Evolutionary conservation across 2,329 filamentous ascomycete genomes (phyloP).

Genomic region (Chaetomium globosum): DNA sequence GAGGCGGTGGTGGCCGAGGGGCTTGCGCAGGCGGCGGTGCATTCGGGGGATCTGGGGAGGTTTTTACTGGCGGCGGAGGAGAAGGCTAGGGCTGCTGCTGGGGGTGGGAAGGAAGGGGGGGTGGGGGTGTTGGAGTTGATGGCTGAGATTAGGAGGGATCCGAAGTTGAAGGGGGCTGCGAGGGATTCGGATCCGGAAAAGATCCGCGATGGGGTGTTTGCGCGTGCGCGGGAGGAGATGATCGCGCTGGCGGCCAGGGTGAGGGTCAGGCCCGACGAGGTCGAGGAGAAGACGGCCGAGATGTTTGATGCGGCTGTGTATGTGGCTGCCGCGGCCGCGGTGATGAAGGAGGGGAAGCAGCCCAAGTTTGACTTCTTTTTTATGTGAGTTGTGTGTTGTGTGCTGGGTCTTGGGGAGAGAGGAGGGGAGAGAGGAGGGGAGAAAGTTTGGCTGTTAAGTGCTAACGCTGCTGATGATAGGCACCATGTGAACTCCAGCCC

Average conservation of each 20-base stretch:
- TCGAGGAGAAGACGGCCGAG: conserved; percentile 58
- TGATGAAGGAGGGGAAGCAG: conserved; percentile 53
- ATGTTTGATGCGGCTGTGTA: conserved; percentile 69
- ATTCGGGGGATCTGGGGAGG: conserved; percentile 57
- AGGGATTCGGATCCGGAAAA: conserved; percentile 61
- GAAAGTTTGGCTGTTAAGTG: not conserved
- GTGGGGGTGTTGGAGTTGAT: conserved; percentile 61
- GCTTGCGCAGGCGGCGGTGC: conserved; percentile 75
- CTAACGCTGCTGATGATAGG: conserved; percentile 47
- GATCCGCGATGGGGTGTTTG: conserved; percentile 68
- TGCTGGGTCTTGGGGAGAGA: not conserved
- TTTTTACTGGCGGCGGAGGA: conserved; percentile 60
- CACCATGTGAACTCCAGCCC: conserved; percentile 72
- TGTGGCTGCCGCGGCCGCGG: conserved; percentile 57
- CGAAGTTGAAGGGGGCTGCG: conserved; percentile 59
- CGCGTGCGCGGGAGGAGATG: conserved; percentile 65
- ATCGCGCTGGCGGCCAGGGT: conserved; percentile 62
- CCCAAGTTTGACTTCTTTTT: conserved; percentile 81
- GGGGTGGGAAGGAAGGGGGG: conserved; percentile 22
- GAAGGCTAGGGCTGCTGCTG: no score
- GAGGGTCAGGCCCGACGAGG: conserved; percentile 56
- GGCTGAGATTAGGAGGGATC: conserved; percentile 58
- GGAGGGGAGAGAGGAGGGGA: no score
- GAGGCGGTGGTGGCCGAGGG: conserved; percentile 79
- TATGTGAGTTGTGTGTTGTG: conserved; percentile 52